A percentile compares a stretch with the other conserved stretches of the same genome.
These are phyloP conservation scores for Colletotrichum tamarilloi DNA, from an alignment of 2,329 filamentous ascomycete species.

Conservation along the genomic window DNA sequence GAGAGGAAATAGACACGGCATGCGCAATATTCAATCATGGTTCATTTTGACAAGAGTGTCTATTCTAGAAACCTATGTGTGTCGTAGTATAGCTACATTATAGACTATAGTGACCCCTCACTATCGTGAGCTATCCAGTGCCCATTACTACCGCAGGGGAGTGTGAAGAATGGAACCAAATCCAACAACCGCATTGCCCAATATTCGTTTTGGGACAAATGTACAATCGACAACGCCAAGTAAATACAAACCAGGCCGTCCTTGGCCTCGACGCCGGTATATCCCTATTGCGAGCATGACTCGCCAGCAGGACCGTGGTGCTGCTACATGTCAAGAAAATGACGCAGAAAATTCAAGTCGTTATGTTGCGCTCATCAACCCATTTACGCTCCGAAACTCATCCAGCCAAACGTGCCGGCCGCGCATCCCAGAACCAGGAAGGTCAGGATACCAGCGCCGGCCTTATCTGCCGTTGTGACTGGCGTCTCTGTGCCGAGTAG, in stretches of 20 bases:
- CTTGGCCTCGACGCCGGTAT: slow-evolving; percentile 25
- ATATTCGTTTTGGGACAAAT: slow-evolving; percentile 27
- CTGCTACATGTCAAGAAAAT: slow-evolving; percentile 15
- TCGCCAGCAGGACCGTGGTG: slow-evolving; percentile 26
- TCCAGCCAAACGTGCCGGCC: slow-evolving; percentile 58
- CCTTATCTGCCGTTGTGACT: slow-evolving; percentile 56
- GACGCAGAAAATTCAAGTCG: slow-evolving; percentile 23
- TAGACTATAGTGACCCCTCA: slow-evolving; percentile 22
- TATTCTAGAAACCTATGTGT: slow-evolving; percentile 27
- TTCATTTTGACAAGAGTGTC: not conserved
- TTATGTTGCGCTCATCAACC: slow-evolving; percentile 9
- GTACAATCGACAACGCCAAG: slow-evolving; percentile 39
- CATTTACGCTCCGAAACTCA: slow-evolving; percentile 53
- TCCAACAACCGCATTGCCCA: slow-evolving; percentile 1
- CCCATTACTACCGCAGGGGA: slow-evolving; percentile 47
- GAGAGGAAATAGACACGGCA: not conserved
- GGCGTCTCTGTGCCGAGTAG: slow-evolving; percentile 45
- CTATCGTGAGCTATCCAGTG: not conserved
- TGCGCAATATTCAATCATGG: not conserved
- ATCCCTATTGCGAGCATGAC: slow-evolving; percentile 22
- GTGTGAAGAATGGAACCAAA: slow-evolving; percentile 52
- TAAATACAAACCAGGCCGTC: slow-evolving; percentile 32
- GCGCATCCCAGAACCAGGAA: slow-evolving; percentile 54
- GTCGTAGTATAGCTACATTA: slow-evolving; percentile 30
- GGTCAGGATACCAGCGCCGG: slow-evolving; percentile 61